Conservation (phyloP, 1,139 yeast species). For the Suhomyces taliae region DNA sequence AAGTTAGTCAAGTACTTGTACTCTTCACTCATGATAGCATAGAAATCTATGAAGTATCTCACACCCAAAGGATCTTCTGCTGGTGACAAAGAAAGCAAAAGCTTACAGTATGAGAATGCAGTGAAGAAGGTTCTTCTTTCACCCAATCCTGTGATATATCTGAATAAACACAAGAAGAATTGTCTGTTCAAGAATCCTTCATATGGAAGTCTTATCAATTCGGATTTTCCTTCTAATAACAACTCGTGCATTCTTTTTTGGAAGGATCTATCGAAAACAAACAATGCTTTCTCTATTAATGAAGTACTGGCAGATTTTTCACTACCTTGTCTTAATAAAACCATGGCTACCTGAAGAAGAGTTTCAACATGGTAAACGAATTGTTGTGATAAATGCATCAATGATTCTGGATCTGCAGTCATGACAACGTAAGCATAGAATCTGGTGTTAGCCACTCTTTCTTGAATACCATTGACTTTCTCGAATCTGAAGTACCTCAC, state of each 20-base stretch:
- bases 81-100: constrained; percentile 68
- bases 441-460: constrained; percentile 53
- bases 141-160: constrained; percentile 68
- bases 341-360: constrained; percentile 75
- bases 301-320: constrained; percentile 67
- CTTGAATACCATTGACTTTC: constrained; percentile 40
- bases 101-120: constrained; percentile 72
- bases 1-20: constrained; percentile 60
- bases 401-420: constrained; percentile 70
- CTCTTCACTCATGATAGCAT: constrained; percentile 68
- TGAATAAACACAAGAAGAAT: constrained; percentile 70
- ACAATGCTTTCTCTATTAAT: constrained; percentile 70
- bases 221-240: constrained; percentile 53
- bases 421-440: constrained; percentile 68
- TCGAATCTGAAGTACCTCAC: constrained; percentile 56
- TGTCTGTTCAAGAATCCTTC: constrained; percentile 75
- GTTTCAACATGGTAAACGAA: constrained; percentile 79
- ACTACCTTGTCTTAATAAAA: constrained; percentile 74
- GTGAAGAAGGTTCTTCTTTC: constrained; percentile 78
- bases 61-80: constrained; percentile 85
- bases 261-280: constrained; percentile 68
- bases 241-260: constrained; percentile 43
- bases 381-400: constrained; percentile 54
- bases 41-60: constrained; percentile 77
- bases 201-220: constrained; percentile 71